A percentile compares a stretch with the other conserved stretches of the same genome.
These are phyloP conservation scores for Eucalyptus victrix DNA, from an alignment of 345 rosid species.

Conservation along the genomic window DNA sequence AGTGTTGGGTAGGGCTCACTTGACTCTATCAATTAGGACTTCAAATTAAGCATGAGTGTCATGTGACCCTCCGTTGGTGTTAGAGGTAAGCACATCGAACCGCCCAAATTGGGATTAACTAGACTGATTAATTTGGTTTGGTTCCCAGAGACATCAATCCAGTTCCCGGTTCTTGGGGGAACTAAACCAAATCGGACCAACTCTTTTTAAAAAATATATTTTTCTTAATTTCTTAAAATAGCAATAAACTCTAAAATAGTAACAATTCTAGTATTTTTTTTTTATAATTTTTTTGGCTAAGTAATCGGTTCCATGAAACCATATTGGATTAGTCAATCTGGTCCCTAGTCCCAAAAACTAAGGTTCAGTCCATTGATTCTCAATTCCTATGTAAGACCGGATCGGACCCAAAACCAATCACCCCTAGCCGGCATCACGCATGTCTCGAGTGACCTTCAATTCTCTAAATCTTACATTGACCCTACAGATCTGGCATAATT, in stretches of 20 bases:
- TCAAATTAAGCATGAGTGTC: rapidly evolving
- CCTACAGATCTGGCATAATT: background rate
- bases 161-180: rapidly evolving
- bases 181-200: no score
- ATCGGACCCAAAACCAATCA: rapidly evolving
- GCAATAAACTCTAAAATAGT: no score
- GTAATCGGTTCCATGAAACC: no score
- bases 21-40: rapidly evolving
- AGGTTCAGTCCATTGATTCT: rapidly evolving
- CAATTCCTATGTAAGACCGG: rapidly evolving
- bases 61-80: rapidly evolving
- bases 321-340: rapidly evolving
- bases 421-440: rapidly evolving
- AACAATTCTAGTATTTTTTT: no score
- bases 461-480: background rate
- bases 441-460: rapidly evolving
- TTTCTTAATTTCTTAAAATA: no score
- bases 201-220: no score
- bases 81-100: no score
- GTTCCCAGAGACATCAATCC: rapidly evolving
- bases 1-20: rapidly evolving
- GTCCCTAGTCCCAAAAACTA: no score
- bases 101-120: rapidly evolving
- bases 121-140: rapidly evolving
- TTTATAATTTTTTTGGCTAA: no score